Conservation (phyloP, 129 eudicot species). For the Glebionis coronaria region DNA sequence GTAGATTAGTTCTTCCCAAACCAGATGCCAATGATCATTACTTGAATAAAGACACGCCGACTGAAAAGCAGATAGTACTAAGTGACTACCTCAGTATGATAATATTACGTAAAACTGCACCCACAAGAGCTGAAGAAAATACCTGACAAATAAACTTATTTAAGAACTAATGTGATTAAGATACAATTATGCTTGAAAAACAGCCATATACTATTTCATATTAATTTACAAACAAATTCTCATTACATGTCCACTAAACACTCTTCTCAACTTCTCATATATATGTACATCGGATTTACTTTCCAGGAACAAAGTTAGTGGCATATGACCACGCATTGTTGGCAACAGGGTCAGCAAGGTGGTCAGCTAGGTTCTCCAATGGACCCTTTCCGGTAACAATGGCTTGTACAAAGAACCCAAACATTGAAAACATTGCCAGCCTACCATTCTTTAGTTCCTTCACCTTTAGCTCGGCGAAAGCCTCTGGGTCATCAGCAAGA, state of each 20-base stretch:
- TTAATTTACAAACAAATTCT: not conserved
- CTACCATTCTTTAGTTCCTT: not conserved
- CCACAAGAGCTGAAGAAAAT: too few species aligned
- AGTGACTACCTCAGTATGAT: too few species aligned
- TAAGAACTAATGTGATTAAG: too few species aligned
- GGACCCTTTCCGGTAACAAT: not conserved
- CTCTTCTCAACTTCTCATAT: not conserved
- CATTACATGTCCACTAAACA: not conserved
- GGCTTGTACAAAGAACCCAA: not conserved
- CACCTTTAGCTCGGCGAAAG: too few species aligned
- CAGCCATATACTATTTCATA: not conserved
- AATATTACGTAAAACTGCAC: too few species aligned
- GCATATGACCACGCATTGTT: not conserved
- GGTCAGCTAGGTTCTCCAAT: not conserved
- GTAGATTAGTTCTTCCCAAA: too few species aligned
- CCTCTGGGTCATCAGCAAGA: too few species aligned
- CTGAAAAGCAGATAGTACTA: too few species aligned
- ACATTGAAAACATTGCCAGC: not conserved
- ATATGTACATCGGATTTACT: not conserved
- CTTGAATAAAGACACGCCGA: too few species aligned
- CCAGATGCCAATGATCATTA: too few species aligned
- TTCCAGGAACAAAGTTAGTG: not conserved
- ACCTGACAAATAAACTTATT: too few species aligned
- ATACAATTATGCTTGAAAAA: too few species aligned
- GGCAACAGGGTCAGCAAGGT: slow-evolving; percentile 3